Evolutionary conservation across 1,139 yeast species (phyloP).

Genomic region (Hemisphaericaspora xylofermentans): DNA sequence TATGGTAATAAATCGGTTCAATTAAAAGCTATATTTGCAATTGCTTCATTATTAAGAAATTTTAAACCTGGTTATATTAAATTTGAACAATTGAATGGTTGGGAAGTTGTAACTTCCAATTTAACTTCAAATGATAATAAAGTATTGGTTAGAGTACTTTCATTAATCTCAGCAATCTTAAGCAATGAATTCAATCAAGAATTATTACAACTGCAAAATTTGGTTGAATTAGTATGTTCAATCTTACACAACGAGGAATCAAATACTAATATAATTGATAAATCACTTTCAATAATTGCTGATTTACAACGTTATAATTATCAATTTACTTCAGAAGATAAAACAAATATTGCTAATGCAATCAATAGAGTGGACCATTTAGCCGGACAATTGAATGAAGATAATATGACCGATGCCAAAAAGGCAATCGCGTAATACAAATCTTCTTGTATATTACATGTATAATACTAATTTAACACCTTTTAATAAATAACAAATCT

Average conservation of each 20-base stretch:
- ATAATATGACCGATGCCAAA: constrained; percentile 52
- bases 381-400: constrained; percentile 51
- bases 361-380: constrained; percentile 41
- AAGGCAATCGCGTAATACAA: constrained; percentile 27
- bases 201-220: constrained; percentile 40
- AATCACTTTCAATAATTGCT: constrained; percentile 53
- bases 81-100: constrained; percentile 64
- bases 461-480: constrained; percentile 3
- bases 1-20: constrained; percentile 37
- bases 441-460: constrained; percentile 1
- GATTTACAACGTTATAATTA: constrained; percentile 47
- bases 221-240: constrained; percentile 38
- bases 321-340: constrained; percentile 50
- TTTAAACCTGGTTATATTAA: constrained; percentile 52
- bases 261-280: constrained; percentile 58
- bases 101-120: constrained; percentile 39
- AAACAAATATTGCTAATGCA: constrained; percentile 37
- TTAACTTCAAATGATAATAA: constrained; percentile 28
- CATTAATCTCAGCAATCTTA: constrained; percentile 56
- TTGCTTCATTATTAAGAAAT: constrained; percentile 76
- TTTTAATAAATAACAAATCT: constrained; percentile 11
- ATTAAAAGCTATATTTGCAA: constrained; percentile 72
- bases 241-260: constrained; percentile 36
- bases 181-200: constrained; percentile 47
- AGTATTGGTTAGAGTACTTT: constrained; percentile 52